Evolutionary conservation across 2,329 filamentous ascomycete species (phyloP), one percentile per base, ranked within the genome.

Genomic region (Diaporthe longicolla): DNA sequence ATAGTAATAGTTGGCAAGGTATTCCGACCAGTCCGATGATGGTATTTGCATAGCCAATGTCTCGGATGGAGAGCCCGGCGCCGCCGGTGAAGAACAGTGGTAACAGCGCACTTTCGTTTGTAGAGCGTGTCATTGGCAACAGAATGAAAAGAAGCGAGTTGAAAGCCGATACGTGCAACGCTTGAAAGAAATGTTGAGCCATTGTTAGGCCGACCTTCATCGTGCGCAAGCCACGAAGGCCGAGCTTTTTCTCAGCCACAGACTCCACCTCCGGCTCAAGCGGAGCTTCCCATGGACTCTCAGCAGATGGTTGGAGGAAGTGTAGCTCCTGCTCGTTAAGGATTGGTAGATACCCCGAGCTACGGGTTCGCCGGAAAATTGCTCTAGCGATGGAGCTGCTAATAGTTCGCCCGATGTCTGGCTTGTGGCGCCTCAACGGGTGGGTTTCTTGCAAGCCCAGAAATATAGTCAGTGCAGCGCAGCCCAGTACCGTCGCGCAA

Each of bases 361-460:
- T n/a, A 52, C 48, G 48, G n/a, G 17, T 32, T 54, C 59, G 21
- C 35, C 26, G 45, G 32, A 69, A 26, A n/a, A 48, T 26, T 15
- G 29, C 43, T 21, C 24, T 48, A 35, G 43, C 13, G 19, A 72
- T 52, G 29, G 52, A 43, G 11, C 43, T 58, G 17, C 72, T 68
- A 26, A 71, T 21, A 11, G 26, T 40, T 32, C 73, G 73, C 3
- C 74, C 77, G 26, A 54, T 54, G 50, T 78, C 77, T 58, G 58
- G 72, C 26, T 48, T 59, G 52, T 74, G 58, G 58, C 59, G 65
- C 24, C 69, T 50, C 0, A 48, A 29, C 11, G 76, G 76, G 52
- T 77, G 77, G 6, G 77, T 79, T 72, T 79, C 77, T 29, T 79
- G 77, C 10, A 78, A 73, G 1, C 78, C 77, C n/a, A 79, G 54